These are phyloP conservation scores for Monascus ruber DNA, from an alignment of 2,329 filamentous ascomycete genomes.

Conservation along the genomic window DNA sequence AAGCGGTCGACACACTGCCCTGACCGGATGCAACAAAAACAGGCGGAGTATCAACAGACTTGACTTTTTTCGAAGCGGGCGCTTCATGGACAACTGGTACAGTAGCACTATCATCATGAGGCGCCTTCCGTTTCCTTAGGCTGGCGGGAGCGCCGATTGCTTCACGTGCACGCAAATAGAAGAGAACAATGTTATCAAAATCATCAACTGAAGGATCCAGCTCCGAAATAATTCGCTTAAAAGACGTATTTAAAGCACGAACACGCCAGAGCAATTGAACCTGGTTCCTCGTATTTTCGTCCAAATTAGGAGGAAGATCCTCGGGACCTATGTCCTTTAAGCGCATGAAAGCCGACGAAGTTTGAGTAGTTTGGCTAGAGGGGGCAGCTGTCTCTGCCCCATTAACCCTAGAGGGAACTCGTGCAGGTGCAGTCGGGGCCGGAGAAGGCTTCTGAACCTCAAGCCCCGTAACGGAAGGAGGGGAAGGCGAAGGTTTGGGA, in stretches of 20 bases:
- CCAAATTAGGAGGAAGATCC: constrained; percentile 8
- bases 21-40: neutral
- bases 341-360: neutral
- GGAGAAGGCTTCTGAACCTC: too few relatives aligned
- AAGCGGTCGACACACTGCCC: neutral
- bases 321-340: constrained; percentile 9
- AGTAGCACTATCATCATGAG: constrained; percentile 8
- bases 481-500: neutral
- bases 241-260: constrained; percentile 22
- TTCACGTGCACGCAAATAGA: constrained; percentile 28
- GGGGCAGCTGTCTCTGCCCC: too few relatives aligned
- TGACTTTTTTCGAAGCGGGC: constrained; percentile 13
- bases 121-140: constrained; percentile 17
- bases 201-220: constrained; percentile 21
- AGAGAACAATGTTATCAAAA: constrained; percentile 25
- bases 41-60: neutral
- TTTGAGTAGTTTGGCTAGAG: too few relatives aligned
- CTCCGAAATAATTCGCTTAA: constrained; percentile 20
- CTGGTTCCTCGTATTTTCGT: constrained; percentile 8
- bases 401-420: too few relatives aligned
- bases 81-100: constrained; percentile 3
- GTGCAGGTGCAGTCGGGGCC: too few relatives aligned
- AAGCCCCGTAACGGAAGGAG: too few relatives aligned
- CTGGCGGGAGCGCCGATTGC: constrained; percentile 25
- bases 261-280: constrained; percentile 17